phyloP scores from a whole-genome alignment of 2,329 filamentous ascomycete species.

The Colletotrichum sp. region DNA sequence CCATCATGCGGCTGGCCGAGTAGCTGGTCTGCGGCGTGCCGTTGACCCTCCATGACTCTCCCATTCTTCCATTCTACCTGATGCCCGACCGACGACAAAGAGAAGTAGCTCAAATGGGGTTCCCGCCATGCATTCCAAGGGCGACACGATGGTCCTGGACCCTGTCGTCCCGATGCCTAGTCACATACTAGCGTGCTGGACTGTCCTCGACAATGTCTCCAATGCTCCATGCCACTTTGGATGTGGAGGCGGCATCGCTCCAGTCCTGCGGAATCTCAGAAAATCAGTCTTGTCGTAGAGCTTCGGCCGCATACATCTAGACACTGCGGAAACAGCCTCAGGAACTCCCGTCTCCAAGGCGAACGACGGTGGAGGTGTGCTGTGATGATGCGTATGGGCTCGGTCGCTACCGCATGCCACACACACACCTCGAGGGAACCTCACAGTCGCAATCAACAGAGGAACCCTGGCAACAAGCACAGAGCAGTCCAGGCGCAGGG shows the following conservation, averaged over 20 bases:
- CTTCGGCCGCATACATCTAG: neutral
- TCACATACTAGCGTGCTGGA: neutral
- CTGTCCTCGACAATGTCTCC: neutral
- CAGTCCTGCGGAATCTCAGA: neutral
- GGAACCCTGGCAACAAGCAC: neutral
- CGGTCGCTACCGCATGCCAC: neutral
- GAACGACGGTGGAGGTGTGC: neutral
- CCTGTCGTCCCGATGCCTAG: neutral
- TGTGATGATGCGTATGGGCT: neutral
- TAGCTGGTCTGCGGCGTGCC: conserved; percentile 9
- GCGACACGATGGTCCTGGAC: neutral
- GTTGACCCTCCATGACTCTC: neutral
- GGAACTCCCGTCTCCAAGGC: neutral
- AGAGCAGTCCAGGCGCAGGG: neutral
- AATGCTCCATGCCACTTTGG: neutral
- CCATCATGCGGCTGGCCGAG: conserved; percentile 10
- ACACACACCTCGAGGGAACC: neutral
- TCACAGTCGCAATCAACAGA: neutral
- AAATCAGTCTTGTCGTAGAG: neutral
- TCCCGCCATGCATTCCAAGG: neutral
- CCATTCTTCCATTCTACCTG: neutral
- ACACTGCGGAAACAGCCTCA: neutral
- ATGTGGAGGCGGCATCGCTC: neutral
- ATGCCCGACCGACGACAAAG: neutral
- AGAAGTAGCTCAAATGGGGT: neutral